Evolutionary conservation across 345 rosid genomes (phyloP).

Genomic region (Gossypium raimondii): DNA sequence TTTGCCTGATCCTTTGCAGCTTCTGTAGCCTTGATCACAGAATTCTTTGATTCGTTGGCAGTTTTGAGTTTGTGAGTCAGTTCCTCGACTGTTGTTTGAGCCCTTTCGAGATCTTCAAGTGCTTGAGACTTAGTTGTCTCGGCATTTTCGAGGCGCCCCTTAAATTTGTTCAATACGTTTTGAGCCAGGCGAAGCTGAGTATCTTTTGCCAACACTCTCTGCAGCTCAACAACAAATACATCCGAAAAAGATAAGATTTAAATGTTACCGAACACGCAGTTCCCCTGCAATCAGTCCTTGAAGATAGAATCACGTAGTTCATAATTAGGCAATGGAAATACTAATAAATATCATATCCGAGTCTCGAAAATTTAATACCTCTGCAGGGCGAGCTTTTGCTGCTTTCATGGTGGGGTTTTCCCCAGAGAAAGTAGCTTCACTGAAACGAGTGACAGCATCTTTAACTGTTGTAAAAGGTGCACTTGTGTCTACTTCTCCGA

Average conservation of each 20-base stretch:
- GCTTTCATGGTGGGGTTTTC: constrained; percentile 64
- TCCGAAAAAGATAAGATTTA: background rate
- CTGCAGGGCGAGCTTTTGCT: constrained; percentile 60
- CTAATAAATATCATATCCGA: no score
- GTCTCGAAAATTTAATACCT: constrained; percentile 39
- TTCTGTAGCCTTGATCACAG: constrained; percentile 57
- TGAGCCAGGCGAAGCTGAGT: constrained; percentile 79
- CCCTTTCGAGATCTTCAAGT: constrained; percentile 63
- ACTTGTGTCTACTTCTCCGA: constrained; percentile 95
- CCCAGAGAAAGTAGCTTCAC: constrained; percentile 84
- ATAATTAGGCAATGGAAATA: no score
- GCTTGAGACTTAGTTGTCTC: constrained; percentile 66
- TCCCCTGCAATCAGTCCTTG: no score
- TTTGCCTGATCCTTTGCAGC: constrained; percentile 51
- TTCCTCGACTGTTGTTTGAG: constrained; percentile 63
- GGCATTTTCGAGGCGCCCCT: constrained; percentile 69
- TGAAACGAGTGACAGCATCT: constrained; percentile 85
- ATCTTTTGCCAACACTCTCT: constrained; percentile 77
- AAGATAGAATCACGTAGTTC: no score
- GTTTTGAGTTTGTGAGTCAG: constrained; percentile 51
- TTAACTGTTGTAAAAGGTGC: constrained; percentile 94
- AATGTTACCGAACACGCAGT: no score
- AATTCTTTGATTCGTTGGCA: constrained; percentile 53
- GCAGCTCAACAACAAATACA: constrained; percentile 8
- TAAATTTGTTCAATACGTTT: constrained; percentile 66